These are phyloP conservation scores for Trametes elegans DNA, from an alignment of 768 basidiomycete species.

Conservation along the genomic window DNA sequence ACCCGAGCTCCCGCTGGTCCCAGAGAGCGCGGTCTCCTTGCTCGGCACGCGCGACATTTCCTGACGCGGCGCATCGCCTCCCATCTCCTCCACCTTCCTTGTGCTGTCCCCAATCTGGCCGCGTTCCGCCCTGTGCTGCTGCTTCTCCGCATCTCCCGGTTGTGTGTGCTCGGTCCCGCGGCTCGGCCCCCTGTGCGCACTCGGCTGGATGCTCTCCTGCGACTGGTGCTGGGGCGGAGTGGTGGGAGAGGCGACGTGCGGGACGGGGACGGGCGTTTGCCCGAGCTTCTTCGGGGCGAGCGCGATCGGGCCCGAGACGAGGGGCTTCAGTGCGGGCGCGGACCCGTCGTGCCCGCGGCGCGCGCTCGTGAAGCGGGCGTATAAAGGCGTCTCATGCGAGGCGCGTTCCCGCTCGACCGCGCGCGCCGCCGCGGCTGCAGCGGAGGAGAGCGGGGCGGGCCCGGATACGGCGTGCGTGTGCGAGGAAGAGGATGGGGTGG, in stretches of 20 bases:
- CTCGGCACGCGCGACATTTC: slow-evolving; percentile 9
- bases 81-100: not conserved
- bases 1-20: not conserved
- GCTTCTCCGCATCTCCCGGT: not conserved
- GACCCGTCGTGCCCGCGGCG: slow-evolving; percentile 6
- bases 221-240: not conserved
- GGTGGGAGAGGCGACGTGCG: not conserved
- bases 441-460: not conserved
- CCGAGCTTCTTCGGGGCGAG: slow-evolving; percentile 15
- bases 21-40: slow-evolving; percentile 1
- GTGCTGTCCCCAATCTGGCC: not conserved
- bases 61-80: not conserved
- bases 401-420: not conserved
- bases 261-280: not conserved
- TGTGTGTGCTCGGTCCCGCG: not conserved
- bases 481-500: slow-evolving; percentile 4
- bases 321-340: slow-evolving; percentile 5
- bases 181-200: not conserved
- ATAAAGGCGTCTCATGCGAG: slow-evolving; percentile 23
- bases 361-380: slow-evolving; percentile 27
- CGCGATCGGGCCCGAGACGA: slow-evolving; percentile 28
- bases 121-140: not conserved
- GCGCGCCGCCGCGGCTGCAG: not conserved
- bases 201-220: too few relatives aligned
- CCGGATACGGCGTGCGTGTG: slow-evolving; percentile 1